Conservation (phyloP, 202 grass and related monocot genomes). For the Carex arenaria region DNA sequence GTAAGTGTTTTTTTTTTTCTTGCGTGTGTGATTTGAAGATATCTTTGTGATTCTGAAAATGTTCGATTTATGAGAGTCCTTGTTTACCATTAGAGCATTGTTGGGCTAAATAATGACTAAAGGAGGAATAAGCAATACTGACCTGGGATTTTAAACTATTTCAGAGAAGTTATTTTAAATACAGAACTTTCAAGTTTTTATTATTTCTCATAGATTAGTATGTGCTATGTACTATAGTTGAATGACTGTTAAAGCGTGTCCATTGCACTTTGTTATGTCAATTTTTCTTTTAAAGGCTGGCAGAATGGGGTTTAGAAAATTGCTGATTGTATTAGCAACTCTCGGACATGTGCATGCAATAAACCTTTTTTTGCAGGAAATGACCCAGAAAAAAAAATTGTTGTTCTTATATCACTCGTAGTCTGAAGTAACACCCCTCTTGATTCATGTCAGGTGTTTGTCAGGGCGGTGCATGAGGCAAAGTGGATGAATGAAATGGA, state of each 20-base stretch:
- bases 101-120: not conserved
- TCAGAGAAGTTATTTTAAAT: not conserved
- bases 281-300: not conserved
- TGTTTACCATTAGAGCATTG: conserved; percentile 4
- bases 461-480: conserved; percentile 91
- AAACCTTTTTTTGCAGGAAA: not conserved
- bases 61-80: not conserved
- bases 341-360: not conserved
- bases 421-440: not conserved
- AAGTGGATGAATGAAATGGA: conserved; percentile 99
- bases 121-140: not conserved
- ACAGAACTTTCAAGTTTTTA: not conserved
- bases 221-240: not conserved
- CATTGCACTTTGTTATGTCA: not conserved
- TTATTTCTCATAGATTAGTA: not conserved
- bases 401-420: not conserved
- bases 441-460: conserved; percentile 61
- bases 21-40: not conserved
- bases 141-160: not conserved
- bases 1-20: conserved; percentile 29
- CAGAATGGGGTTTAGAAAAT: not conserved
- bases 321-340: not conserved
- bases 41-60: not conserved
- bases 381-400: not conserved
- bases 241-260: not conserved